Base-by-base conservation (phyloP, 2,329 filamentous ascomycete species). In the Apiospora pterosperma region DNA sequence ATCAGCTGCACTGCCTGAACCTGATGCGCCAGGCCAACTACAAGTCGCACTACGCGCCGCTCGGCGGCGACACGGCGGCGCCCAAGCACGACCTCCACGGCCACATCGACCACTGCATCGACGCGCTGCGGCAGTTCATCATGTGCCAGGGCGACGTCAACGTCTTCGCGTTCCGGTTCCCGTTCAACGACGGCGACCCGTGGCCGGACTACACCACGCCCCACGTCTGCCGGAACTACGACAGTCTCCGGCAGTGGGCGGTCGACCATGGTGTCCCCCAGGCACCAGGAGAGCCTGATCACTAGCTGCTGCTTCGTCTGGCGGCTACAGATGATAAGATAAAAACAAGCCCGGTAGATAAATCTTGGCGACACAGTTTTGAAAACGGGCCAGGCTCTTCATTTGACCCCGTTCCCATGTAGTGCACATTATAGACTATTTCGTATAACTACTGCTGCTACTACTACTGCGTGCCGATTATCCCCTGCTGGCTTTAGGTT, bases 61-160 rank as follows among this genome's bases (percentile, higher is more conserved):
- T 80, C 5, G 81, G 80, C 12, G 83, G 83, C 5, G 82, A 86
- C 38, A 81, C 84, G 16, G 76, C 78, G 11, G 79, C 75, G n/a
- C 76, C 79, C 6, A 59, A 72, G 41, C 74, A 80, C 61, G 78
- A 80, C 52, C 70, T 85, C 59, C 71, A 76, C 64, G 79, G 78
- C 55, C 82, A 85, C 60, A 74, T 82, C 75, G 82, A 86, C 71
- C 83, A 85, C 70, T 86, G 84, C 74, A 80, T 85, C 66, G 84
- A 86, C 68, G 79, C 84, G 5, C 72, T 87, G 42, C 74, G 84
- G 7, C 77, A 82, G 67, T 84, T 82, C 55, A 75, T 85, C 58
- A 84, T 86, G 80, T 87, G 84, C 70, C 82, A 86, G 68, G 78
- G 80, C 55, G 84, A 87, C 64, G 76, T 85, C 67, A 83, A 83